Conservation (phyloP, 306 rosid genomes). For the Myrica gale region DNA sequence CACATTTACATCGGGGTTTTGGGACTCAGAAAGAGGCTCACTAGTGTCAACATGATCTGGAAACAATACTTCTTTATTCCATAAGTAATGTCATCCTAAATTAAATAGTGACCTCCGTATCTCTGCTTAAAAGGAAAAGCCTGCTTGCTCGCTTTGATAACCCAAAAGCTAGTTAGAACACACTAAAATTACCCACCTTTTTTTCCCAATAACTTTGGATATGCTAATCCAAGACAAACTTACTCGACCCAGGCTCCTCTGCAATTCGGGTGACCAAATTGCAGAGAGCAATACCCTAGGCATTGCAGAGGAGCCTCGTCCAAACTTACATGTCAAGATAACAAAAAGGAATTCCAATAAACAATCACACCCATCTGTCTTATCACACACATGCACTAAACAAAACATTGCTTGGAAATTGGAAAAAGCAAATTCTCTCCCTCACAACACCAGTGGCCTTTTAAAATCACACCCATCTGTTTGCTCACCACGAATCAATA, state of each 20-base stretch:
- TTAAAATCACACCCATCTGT: too few relatives aligned
- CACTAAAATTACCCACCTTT: background rate
- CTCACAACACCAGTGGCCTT: too few relatives aligned
- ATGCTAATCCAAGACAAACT: background rate
- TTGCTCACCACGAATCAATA: too few relatives aligned
- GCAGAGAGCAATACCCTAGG: too few relatives aligned
- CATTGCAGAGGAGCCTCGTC: too few relatives aligned
- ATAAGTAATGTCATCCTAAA: background rate
- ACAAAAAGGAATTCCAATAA: background rate
- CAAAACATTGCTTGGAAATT: too few relatives aligned
- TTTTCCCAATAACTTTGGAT: too few relatives aligned
- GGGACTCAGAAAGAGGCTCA: background rate
- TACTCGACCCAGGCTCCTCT: too few relatives aligned
- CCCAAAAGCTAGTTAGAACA: background rate
- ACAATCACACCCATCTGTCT: background rate
- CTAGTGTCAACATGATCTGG: too few relatives aligned
- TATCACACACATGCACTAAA: background rate
- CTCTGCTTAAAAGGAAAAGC: background rate
- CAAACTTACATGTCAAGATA: background rate
- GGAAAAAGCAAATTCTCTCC: too few relatives aligned
- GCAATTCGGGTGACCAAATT: too few relatives aligned
- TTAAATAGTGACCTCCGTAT: background rate
- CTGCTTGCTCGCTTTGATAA: background rate
- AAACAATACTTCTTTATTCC: background rate
- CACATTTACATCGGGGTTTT: background rate